Evolutionary conservation across 164 flowering plant species (phyloP).

Genomic region (Kalanchoe fedtschenkoi): DNA sequence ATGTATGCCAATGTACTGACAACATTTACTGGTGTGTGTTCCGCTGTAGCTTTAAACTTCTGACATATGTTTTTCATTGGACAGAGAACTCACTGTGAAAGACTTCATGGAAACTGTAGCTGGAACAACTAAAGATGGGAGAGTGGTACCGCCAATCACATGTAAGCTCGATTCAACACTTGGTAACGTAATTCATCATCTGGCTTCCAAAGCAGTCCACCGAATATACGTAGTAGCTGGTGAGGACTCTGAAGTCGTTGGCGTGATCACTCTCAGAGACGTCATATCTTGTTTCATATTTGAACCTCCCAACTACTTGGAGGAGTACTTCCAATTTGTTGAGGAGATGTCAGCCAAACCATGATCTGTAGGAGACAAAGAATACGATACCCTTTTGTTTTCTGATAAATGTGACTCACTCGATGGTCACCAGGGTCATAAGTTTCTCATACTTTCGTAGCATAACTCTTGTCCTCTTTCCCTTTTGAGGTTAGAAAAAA

Average conservation of each 20-base stretch:
- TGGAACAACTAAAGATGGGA: constrained; percentile 30
- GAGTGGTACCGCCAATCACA: constrained; percentile 45
- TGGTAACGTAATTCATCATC: constrained; percentile 50
- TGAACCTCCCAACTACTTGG: constrained; percentile 74
- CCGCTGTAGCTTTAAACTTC: background rate
- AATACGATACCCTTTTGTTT: background rate
- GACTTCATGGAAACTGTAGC: constrained; percentile 49
- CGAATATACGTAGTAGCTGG: constrained; percentile 56
- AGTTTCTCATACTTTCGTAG: background rate
- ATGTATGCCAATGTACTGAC: background rate
- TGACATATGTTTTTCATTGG: background rate
- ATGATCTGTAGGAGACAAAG: constrained; percentile 13
- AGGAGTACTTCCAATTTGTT: constrained; percentile 40
- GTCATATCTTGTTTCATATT: constrained; percentile 80
- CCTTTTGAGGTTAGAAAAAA: too few relatives aligned
- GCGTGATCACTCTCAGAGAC: constrained; percentile 83
- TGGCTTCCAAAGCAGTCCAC: constrained; percentile 61
- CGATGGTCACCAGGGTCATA: background rate
- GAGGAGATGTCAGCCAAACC: constrained; percentile 40
- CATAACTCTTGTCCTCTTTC: background rate
- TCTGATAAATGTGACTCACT: background rate
- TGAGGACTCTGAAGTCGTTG: constrained; percentile 34
- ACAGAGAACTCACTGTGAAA: constrained; percentile 66
- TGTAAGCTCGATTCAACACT: constrained; percentile 50
- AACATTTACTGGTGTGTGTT: background rate